Percentiles rank a stretch among this genome's conserved stretches.
Evolutionary conservation across 2,329 filamentous ascomycete species (phyloP).

Genomic region (Chaetomiaceae sp.): DNA sequence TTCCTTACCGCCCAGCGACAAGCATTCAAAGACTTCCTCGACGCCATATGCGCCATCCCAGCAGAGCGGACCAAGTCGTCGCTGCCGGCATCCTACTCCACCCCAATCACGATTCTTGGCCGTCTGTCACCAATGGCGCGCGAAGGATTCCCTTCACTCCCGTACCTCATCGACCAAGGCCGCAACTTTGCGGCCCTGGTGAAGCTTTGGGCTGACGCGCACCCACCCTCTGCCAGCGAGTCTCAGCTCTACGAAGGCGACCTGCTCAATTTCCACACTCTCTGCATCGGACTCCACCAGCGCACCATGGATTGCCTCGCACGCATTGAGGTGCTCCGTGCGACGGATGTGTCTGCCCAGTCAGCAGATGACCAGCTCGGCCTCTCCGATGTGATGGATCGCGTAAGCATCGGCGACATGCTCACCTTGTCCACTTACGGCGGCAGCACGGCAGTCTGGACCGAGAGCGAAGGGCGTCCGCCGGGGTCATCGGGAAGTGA

Average conservation of each 20-base stretch:
- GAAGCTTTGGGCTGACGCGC: constrained; percentile 68
- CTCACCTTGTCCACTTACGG: constrained; percentile 35
- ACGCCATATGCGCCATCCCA: constrained; percentile 78
- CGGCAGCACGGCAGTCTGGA: constrained; percentile 29
- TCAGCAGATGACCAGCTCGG: constrained; percentile 27
- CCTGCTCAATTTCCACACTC: constrained; percentile 48
- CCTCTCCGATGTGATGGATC: constrained; percentile 47
- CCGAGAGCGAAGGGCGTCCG: constrained; percentile 36
- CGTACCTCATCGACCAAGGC: constrained; percentile 86
- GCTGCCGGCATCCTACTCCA: constrained; percentile 82
- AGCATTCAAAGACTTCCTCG: constrained; percentile 82
- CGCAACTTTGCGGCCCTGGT: constrained; percentile 81
- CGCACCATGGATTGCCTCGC: constrained; percentile 50
- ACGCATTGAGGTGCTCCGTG: constrained; percentile 44
- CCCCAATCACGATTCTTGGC: constrained; percentile 82
- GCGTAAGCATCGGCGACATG: constrained; percentile 37
- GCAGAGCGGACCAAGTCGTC: constrained; percentile 61
- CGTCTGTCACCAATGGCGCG: constrained; percentile 74
- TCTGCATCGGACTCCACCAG: constrained; percentile 48
- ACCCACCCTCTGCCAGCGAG: constrained; percentile 32
- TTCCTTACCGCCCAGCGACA: constrained; percentile 73
- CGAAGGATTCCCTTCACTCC: constrained; percentile 89
- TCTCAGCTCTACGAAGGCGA: constrained; percentile 46
- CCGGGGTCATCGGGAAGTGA: constrained; percentile 53
- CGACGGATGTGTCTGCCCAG: constrained; percentile 35